Evolutionary conservation across 1,284 basidiomycete species (phyloP).

Genomic region (Malassezia nana): DNA sequence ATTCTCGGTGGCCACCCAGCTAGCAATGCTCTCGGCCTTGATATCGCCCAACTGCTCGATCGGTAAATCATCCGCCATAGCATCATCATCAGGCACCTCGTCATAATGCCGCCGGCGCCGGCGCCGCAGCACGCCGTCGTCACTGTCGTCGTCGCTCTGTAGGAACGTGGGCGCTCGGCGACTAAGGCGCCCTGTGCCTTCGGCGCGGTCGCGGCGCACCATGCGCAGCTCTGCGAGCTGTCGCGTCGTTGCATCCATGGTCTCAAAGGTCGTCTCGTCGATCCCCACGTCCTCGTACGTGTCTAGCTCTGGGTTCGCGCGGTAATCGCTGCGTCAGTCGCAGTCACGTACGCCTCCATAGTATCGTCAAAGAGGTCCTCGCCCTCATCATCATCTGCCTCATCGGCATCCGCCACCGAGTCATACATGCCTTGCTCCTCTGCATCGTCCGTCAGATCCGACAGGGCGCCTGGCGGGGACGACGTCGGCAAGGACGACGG

Average conservation of each 20-base stretch:
- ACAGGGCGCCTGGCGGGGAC: conserved; percentile 37
- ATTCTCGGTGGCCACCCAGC: conserved; percentile 88
- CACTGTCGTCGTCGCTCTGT: conserved; percentile 58
- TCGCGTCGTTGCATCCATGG: conserved; percentile 63
- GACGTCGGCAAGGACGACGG: conserved; percentile 42
- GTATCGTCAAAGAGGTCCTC: conserved; percentile 85
- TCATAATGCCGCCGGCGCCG: conserved; percentile 50
- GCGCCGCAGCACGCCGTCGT: conserved; percentile 45
- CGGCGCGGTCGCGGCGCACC: conserved; percentile 73
- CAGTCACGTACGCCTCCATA: conserved; percentile 59
- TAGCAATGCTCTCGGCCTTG: conserved; percentile 89
- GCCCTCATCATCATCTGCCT: conserved; percentile 58
- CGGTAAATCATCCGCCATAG: conserved; percentile 66
- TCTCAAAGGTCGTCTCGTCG: conserved; percentile 65
- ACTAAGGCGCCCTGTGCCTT: conserved; percentile 55
- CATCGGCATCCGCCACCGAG: conserved; percentile 44
- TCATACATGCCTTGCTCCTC: conserved; percentile 37
- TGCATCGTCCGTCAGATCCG: conserved; percentile 39
- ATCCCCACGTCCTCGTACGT: conserved; percentile 74
- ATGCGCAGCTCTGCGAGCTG: conserved; percentile 78
- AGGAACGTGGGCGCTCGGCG: conserved; percentile 74
- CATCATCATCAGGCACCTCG: conserved; percentile 55
- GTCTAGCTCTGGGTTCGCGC: conserved; percentile 70
- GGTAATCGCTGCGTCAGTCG: conserved; percentile 64
- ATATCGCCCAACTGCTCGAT: conserved; percentile 93